Base-by-base conservation (phyloP, 1,284 basidiomycete genomes). In the Cerrena zonata region DNA sequence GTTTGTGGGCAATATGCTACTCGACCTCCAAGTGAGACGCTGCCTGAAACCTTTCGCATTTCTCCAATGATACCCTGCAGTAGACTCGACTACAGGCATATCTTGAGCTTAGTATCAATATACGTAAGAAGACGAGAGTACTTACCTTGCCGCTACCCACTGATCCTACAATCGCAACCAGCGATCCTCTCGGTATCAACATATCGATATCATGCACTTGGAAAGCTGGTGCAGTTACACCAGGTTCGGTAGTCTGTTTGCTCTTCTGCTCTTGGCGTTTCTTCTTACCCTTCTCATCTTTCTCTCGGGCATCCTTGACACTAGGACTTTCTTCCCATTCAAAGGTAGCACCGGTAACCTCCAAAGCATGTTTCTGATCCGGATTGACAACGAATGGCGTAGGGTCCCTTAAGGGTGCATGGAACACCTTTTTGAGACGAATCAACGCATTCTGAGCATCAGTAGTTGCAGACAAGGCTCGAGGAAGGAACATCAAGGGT, bases 1-100 rank as follows among this genome's bases (percentile, higher is more conserved):
- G 75, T 82, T 65, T 93, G 91, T 2, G 90, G 80, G 63, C 89
- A 92, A 68, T 93, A 94, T 0, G 80, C 85, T 1, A 93, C 77
- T 5, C 74, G 75, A 1, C 86, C 89, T 41, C 88, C 85, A 58
- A 86, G 81, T 0, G 67, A 68, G 26, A 86, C 77, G 2, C 68
- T 63, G 0, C 87, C 88, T 2, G 65, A 59, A 0, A 73, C 63
- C 42, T 68, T 72, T 34, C 78, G 73, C 86, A 89, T 89, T 66
- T 90, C 87, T 5, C 87, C 86, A 25, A 89, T 79, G 26, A 89
- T 69, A 2, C 83, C 86, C 57, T 82, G 77, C 2, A 89, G 68
- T 4, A 90, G 65, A 60, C 82, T 85, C n/a, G 81, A 82, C 71
- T 89, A 69, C 12, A 19, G 5, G 30, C 18, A 27, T 34, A 15